These are phyloP conservation scores for Daldinia grandis DNA, from an alignment of 495 filamentous ascomycete genomes.

Conservation along the genomic window DNA sequence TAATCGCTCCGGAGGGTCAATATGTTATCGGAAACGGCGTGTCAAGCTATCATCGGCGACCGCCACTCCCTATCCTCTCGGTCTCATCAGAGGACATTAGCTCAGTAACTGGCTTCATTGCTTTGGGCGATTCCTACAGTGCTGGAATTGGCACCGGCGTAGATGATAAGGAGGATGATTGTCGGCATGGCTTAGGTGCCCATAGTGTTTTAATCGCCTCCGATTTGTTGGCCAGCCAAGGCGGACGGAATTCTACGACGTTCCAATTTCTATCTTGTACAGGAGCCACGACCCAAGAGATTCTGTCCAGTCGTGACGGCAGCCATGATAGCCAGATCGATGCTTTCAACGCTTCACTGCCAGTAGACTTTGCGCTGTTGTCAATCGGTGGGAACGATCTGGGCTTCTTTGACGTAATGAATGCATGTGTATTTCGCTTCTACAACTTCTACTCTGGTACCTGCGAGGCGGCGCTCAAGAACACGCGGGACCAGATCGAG, in stretches of 20 bases:
- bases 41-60: background rate
- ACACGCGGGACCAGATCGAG: constrained; percentile 40
- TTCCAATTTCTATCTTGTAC: constrained; percentile 56
- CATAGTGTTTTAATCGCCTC: constrained; percentile 50
- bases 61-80: background rate
- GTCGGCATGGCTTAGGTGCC: constrained; percentile 50
- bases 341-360: constrained; percentile 42
- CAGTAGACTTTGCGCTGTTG: constrained; percentile 51
- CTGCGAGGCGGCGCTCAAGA: constrained; percentile 49
- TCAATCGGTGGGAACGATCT: constrained; percentile 61
- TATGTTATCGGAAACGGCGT: constrained; percentile 22
- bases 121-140: constrained; percentile 60
- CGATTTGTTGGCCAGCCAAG: constrained; percentile 35
- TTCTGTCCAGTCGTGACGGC: constrained; percentile 41
- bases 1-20: constrained; percentile 15
- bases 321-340: constrained; percentile 53
- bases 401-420: constrained; percentile 58
- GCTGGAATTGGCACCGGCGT: constrained; percentile 57
- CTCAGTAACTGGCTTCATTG: constrained; percentile 45
- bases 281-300: constrained; percentile 47
- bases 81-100: background rate
- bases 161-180: constrained; percentile 51
- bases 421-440: constrained; percentile 58
- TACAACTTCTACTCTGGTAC: constrained; percentile 55
- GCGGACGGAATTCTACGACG: constrained; percentile 28